Evolutionary conservation across 1,284 basidiomycete species (phyloP), one percentile per base, ranked within the genome.

Genomic region (Microstroma glucosiphilum): DNA sequence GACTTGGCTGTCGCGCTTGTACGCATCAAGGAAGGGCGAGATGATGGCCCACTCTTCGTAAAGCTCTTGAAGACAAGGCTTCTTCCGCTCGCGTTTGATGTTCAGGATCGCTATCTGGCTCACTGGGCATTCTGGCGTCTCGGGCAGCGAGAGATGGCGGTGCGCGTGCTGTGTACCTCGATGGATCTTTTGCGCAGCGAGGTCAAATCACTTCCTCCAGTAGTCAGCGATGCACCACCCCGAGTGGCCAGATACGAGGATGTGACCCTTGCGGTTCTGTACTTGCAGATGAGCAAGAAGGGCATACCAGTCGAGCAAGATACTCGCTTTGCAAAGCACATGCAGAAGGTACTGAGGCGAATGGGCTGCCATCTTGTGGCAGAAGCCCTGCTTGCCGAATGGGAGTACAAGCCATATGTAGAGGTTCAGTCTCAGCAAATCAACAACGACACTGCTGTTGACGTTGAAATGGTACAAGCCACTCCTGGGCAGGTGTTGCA

Each of bases 321-420:
- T 76, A 96, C 91, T 80, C 92, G 90, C 76, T 96, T 96, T 79
- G 90, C 96, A 6, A 83, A 92, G 46, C 92, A 96, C 80, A 92
- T 91, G 69, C 89, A 91, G 0, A 85, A 90, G 23, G 90, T 93
- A 1, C 91, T 96, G 74, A 90, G 88, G 73, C 84, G 90, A 60
- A 92, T 96, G 94, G 92, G 94, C n/a, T 97, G 92, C 70, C 92
- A 96, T 78, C 84, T 85, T 4, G 82, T 97, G 13, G 92, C 91
- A 2, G 83, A 96, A 25, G 87, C 90, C 72, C 85, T 96, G 13
- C 86, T 94, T 46, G 85, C 86, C 25, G 88, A 89, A 0, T 96
- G 92, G 92, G 88, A 88, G 1, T 96, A 96, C 77, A 89, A 90
- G 60, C 84, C 88, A 56, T 89, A 91, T 0, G 76, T 79, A 30